Evolutionary conservation across 495 filamentous ascomycete genomes (phyloP), one percentile per base, ranked within the genome.

Genomic region (Extremus antarcticus): DNA sequence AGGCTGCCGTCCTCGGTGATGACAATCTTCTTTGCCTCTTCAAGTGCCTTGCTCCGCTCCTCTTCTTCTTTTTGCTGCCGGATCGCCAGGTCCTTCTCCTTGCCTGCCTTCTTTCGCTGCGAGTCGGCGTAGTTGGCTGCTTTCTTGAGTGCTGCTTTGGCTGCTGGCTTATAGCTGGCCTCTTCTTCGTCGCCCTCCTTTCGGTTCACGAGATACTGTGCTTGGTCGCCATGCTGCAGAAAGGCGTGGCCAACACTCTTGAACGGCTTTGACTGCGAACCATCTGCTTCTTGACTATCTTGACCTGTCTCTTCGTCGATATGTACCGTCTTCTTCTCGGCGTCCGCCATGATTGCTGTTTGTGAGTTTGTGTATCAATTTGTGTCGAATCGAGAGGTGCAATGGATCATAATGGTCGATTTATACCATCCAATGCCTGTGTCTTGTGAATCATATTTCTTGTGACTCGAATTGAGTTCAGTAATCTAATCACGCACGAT

Each of bases 1-100:
- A 95, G 74, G n/a, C 81, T 83, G 15, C 73, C 53, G 63, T 98
- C 88, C 69, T 96, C 86, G 60, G 76, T 79, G 59, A 98, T 78
- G 22, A 86, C 71, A 53, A 97, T 75, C 74, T 89, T 88, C 76
- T 94, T 89, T n/a, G 88, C 85, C 51, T 90, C 83, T 64, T 94
- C 87, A 29, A 94, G 75, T 46, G 80, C 78, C 68, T 71, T 70
- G 53, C 76, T 71, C 41, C 82, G 75, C 64, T 84, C 82, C 55
- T 84, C 79, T 49, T 84, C 79, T 68, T 87, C 83, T 67, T 87
- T 77, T 67, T 83, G 79, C 66, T 89, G 80, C 47, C 82, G 77
- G 46, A 83, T 80, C 46, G 83, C 80, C 54, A 82, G 64, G 50
- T 74, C 73, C 55, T 68, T 57, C 54, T 68, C 73, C 54, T 63